These are phyloP conservation scores for Beta lomatogona DNA, from an alignment of 179 eudicot species.

Conservation along the genomic window DNA sequence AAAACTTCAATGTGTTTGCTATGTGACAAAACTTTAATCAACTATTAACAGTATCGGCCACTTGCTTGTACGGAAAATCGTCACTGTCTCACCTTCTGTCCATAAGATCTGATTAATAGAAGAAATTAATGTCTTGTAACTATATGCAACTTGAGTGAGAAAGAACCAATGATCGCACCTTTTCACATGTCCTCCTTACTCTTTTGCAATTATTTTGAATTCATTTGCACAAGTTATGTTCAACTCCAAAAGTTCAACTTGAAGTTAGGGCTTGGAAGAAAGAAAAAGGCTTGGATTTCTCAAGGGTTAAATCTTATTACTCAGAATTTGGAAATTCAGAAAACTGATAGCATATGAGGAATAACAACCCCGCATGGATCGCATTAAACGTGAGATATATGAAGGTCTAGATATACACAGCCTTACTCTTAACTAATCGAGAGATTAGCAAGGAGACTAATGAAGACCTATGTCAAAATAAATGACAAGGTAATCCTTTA, in stretches of 20 bases:
- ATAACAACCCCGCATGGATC: neutral
- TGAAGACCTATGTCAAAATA: neutral
- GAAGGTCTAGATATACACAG: neutral
- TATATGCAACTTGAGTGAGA: neutral
- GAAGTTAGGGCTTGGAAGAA: neutral
- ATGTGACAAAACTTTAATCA: too few species aligned
- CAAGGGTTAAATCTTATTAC: neutral
- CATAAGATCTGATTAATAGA: too few species aligned
- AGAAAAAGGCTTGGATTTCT: neutral
- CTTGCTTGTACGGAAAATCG: too few species aligned
- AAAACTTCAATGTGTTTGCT: too few species aligned
- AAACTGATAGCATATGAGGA: neutral
- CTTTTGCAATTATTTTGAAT: neutral
- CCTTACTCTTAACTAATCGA: slow-evolving; percentile 1
- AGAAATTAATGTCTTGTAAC: too few species aligned
- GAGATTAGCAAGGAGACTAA: neutral
- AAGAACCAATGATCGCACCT: neutral
- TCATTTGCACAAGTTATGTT: neutral
- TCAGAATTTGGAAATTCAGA: neutral
- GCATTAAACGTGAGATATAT: neutral
- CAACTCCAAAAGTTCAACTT: neutral
- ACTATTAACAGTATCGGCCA: too few species aligned
- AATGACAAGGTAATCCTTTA: too few species aligned
- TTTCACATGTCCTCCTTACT: too few species aligned
- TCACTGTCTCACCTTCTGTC: too few species aligned